These are phyloP conservation scores for Termitomyces sp. DNA, from an alignment of 768 basidiomycete species.

Conservation along the genomic window DNA sequence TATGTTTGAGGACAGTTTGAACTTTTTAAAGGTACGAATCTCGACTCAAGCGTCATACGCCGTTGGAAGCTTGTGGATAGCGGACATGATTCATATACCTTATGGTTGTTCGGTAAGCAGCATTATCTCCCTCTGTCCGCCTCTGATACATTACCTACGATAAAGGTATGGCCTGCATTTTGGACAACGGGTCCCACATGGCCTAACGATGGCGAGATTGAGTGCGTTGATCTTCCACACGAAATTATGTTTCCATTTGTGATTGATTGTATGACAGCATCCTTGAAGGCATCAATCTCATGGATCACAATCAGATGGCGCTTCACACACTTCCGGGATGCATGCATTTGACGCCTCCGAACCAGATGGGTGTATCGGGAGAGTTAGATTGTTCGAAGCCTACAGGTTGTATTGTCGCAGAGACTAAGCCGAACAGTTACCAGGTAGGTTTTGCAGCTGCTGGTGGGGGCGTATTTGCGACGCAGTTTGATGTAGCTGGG, in stretches of 20 bases:
- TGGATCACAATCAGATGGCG: constrained; percentile 66
- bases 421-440: constrained; percentile 55
- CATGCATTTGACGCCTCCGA: constrained; percentile 26
- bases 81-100: constrained; percentile 42
- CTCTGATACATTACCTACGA: background rate
- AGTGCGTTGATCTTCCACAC: constrained; percentile 17
- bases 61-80: constrained; percentile 37
- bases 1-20: background rate
- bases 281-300: constrained; percentile 78
- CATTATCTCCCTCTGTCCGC: background rate
- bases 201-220: constrained; percentile 46
- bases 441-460: constrained; percentile 60
- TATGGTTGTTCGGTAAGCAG: constrained; percentile 44
- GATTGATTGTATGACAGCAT: constrained; percentile 39
- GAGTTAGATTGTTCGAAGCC: constrained; percentile 52
- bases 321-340: constrained; percentile 61
- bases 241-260: background rate
- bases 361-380: constrained; percentile 42
- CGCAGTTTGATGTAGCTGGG: constrained; percentile 56
- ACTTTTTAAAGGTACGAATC: constrained; percentile 32
- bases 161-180: constrained; percentile 43
- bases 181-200: constrained; percentile 40
- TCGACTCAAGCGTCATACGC: constrained; percentile 36
- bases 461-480: constrained; percentile 74
- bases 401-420: constrained; percentile 61